phyloP scores from a whole-genome alignment of 2,329 filamentous ascomycete species.

The Penicillium expansum region DNA sequence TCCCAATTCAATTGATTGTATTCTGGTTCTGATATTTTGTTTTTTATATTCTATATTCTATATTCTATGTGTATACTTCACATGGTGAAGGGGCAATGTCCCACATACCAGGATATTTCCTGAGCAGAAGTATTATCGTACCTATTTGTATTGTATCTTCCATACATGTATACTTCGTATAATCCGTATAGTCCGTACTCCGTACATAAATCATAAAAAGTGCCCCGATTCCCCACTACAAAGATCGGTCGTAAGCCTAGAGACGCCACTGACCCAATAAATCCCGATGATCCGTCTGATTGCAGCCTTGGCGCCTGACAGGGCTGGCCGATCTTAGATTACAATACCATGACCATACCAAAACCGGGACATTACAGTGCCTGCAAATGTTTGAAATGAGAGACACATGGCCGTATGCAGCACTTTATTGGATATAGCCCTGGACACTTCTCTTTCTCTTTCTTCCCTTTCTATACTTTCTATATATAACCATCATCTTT shows the following conservation, averaged over 20 bases:
- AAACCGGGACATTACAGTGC: not conserved
- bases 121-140: no score
- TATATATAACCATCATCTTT: not conserved
- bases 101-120: not conserved
- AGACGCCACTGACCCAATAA: constrained; percentile 7
- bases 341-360: constrained; percentile 1
- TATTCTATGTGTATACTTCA: not conserved
- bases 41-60: no score
- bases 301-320: constrained; percentile 14
- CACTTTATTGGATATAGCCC: not conserved
- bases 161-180: not conserved
- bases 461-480: not conserved
- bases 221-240: not conserved
- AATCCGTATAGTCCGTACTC: not conserved
- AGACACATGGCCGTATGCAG: not conserved
- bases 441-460: no score
- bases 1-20: constrained; percentile 2
- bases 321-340: constrained; percentile 12
- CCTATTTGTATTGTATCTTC: not conserved
- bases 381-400: not conserved
- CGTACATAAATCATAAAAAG: not conserved
- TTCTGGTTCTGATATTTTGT: not conserved
- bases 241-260: not conserved
- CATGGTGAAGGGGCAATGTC: not conserved
- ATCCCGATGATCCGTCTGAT: not conserved